phyloP scores from a whole-genome alignment of 2,329 filamentous ascomycete species.

The Aspergillus terreus region DNA sequence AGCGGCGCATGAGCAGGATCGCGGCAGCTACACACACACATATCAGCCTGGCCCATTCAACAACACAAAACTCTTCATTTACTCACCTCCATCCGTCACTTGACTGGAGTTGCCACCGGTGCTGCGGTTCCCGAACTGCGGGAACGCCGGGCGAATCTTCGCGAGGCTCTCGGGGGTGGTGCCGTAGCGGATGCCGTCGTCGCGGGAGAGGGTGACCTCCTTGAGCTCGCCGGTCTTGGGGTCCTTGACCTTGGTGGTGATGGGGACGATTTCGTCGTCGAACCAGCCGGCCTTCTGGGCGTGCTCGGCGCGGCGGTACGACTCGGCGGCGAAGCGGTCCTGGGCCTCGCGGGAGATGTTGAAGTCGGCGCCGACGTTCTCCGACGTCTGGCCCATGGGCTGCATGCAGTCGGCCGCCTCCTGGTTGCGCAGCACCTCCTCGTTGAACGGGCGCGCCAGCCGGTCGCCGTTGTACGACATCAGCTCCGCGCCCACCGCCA shows the following conservation, averaged over 20 bases:
- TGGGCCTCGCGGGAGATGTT: constrained; percentile 74
- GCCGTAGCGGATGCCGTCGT: constrained; percentile 87
- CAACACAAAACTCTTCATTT: too few relatives aligned
- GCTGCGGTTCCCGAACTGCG: constrained; percentile 78
- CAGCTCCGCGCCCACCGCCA: constrained; percentile 83
- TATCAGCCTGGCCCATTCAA: too few relatives aligned
- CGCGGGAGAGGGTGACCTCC: constrained; percentile 73
- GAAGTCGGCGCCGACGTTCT: constrained; percentile 93
- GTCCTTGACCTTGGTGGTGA: constrained; percentile 77
- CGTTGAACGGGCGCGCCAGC: constrained; percentile 70
- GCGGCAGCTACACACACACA: constrained; percentile 61
- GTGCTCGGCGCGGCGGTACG: constrained; percentile 78
- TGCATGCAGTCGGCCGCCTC: constrained; percentile 83
- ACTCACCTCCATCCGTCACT: constrained; percentile 75
- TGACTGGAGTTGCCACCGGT: constrained; percentile 94
- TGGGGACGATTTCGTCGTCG: constrained; percentile 90
- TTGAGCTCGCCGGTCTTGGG: constrained; percentile 74
- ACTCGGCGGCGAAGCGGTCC: constrained; percentile 82
- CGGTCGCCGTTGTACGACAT: constrained; percentile 75
- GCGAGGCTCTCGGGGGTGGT: constrained; percentile 77
- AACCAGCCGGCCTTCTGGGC: constrained; percentile 91
- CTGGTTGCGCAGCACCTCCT: constrained; percentile 69
- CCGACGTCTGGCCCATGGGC: constrained; percentile 97
- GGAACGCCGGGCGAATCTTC: constrained; percentile 89
- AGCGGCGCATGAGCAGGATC: constrained; percentile 89